Base-by-base conservation (phyloP, 2,329 filamentous ascomycete species). In the Tolypocladium ovalisporum region DNA sequence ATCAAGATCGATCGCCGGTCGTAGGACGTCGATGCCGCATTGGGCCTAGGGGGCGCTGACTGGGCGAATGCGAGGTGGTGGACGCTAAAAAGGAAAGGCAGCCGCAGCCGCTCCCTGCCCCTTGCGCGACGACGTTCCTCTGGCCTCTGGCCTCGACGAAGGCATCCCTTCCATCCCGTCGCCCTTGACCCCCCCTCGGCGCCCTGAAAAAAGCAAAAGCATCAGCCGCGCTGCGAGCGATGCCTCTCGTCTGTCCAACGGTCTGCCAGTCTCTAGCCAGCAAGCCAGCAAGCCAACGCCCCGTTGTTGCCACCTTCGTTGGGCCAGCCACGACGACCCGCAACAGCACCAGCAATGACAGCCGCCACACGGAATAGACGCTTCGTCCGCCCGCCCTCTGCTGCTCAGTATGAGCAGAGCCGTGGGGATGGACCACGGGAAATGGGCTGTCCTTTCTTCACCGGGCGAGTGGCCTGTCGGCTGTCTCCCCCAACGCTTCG, bases 91-190 rank as follows among this genome's bases (percentile, higher is more conserved):
- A 52, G 42, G n/a, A 52, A 55, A 55, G 9, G 37, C 36, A 36
- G 49, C 47, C 29, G 32, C 39, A 40, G 51, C 52, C 58, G 37
- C 60, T 49, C 27, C n/a, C 27, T 54, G 60, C 54, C 60, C 60
- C 60, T 61, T 59, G 60, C 60, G 42, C 58, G 35, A 56, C 55
- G 35, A 29, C 54, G 24, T 8, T 19, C n/a, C n/a, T 44, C 22
- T 4, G 37, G 2, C 39, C 44, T 49, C 27, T 49, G 15, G n/a
- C n/a, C 44, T 19, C 44, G 15, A 19, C 27, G 24, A 44, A 17
- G 0, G 24, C 42, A 47, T 47, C 27, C 44, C 44, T n/a, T 32
- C 51, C 24, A 32, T 34, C 54, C n/a, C 22, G 15, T 22, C 54
- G 10, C 34, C 40, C 44, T 24, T 47, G n/a, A 9, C 12, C 54